Evolutionary conservation across 768 basidiomycete genomes (phyloP), one percentile per base, ranked within the genome.

Genomic region (Tulasnella sp.): DNA sequence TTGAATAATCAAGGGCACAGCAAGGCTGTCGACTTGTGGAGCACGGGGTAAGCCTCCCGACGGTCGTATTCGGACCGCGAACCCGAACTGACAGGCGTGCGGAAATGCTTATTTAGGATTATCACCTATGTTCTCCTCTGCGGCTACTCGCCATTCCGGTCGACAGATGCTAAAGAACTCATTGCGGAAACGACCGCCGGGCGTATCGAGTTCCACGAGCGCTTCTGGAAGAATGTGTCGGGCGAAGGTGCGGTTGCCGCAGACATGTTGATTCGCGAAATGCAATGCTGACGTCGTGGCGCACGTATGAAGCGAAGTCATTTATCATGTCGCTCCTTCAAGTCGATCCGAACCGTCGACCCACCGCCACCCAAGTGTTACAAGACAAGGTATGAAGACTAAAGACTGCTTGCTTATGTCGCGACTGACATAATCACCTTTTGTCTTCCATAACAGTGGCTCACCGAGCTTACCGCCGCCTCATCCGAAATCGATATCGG

Each of bases 71-170:
- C n/a, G 46, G n/a, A 18, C 48, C 35, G 39, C 32, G 16, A 2
- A n/a, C 11, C 51, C 73, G 2, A 23, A 26, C 29, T 61, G n/a
- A 29, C 13, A 26, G n/a, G n/a, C 57, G 5, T 61, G 57, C n/a
- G 29, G 13, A 29, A 26, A 23, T 13, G 20, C 5, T 42, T 67
- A 26, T 32, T 26, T 80, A 96, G 96, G 0, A 89, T 99, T 80
- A 98, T 99, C 81, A 93, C 96, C 23, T 99, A 98, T 84, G 94
- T 98, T 75, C 87, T 99, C 18, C 88, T 98, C 1, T 97, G 97
- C 82, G 97, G 97, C 2, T 99, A 99, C 85, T 91, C 93, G 1
- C 98, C 98, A 0, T 99, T 99, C 87, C 89, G 95, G 61, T 91
- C 93, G 0, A 92, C 94, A 35, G 92, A 96, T 81, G 85, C 89